These are phyloP conservation scores for Microbotryum saponariae DNA, from an alignment of 1,284 basidiomycete genomes.

Conservation along the genomic window DNA sequence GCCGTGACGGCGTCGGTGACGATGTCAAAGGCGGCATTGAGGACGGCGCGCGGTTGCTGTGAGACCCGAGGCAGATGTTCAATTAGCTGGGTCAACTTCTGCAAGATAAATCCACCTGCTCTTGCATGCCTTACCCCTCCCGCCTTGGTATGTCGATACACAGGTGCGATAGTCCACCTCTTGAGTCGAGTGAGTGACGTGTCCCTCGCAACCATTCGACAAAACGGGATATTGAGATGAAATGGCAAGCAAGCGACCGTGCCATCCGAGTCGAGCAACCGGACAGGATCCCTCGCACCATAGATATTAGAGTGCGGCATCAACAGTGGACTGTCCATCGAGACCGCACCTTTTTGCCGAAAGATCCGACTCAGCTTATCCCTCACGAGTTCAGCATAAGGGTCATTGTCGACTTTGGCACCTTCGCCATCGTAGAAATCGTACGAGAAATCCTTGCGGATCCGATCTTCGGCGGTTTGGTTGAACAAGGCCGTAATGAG, in stretches of 20 bases:
- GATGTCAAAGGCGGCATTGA: slow-evolving; percentile 36
- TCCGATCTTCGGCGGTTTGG: slow-evolving; percentile 29
- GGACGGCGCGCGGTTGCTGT: slow-evolving; percentile 34
- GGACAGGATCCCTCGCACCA: slow-evolving; percentile 33
- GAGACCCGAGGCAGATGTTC: too few relatives aligned
- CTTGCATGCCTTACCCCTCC: slow-evolving; percentile 19
- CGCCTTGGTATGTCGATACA: slow-evolving; percentile 22
- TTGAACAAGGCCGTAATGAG: slow-evolving; percentile 34
- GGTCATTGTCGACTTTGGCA: slow-evolving; percentile 35
- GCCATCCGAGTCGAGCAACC: slow-evolving; percentile 34
- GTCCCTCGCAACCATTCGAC: slow-evolving; percentile 37
- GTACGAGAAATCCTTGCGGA: slow-evolving; percentile 34
- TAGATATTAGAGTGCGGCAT: slow-evolving; percentile 34
- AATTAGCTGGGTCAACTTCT: too few relatives aligned
- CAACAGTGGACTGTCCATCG: slow-evolving; percentile 31
- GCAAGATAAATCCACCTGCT: too few relatives aligned
- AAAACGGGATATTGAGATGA: slow-evolving; percentile 34
- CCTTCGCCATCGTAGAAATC: slow-evolving; percentile 32
- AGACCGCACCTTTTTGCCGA: slow-evolving; percentile 32
- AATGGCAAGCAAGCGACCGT: slow-evolving; percentile 30
- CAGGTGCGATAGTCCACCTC: slow-evolving; percentile 34
- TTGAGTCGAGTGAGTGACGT: slow-evolving; percentile 33
- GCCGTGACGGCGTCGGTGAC: slow-evolving; percentile 33
- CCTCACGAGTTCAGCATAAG: slow-evolving; percentile 30
- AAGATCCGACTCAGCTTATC: slow-evolving; percentile 35